Evolutionary conservation across 495 filamentous ascomycete species (phyloP).

Genomic region (Podospora didyma): DNA sequence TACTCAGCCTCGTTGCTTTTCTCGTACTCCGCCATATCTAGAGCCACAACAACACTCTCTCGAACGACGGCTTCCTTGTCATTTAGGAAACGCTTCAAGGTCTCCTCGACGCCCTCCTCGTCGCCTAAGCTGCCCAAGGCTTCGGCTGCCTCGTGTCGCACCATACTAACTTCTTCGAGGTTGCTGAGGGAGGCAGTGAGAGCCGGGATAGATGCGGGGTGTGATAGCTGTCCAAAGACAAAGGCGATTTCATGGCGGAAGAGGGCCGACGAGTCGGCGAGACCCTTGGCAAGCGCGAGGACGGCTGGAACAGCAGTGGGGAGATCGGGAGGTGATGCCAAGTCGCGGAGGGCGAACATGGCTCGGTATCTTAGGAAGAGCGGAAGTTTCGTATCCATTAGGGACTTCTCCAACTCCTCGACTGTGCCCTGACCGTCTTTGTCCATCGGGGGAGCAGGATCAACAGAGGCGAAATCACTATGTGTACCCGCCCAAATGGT

Average conservation of each 20-base stretch:
- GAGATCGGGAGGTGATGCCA: conserved; percentile 86
- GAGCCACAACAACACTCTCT: conserved; percentile 88
- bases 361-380: conserved; percentile 93
- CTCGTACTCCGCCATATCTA: conserved; percentile 98
- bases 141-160: conserved; percentile 95
- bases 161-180: conserved; percentile 83
- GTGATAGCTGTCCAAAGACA: conserved; percentile 92
- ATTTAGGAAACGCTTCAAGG: conserved; percentile 75
- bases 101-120: conserved; percentile 86
- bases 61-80: conserved; percentile 90
- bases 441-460: conserved; percentile 87
- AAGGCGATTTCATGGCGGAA: conserved; percentile 98
- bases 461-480: conserved; percentile 92
- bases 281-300: conserved; percentile 77
- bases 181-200: conserved; percentile 75
- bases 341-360: conserved; percentile 94
- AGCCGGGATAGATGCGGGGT: conserved; percentile 92
- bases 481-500: background rate
- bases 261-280: conserved; percentile 83
- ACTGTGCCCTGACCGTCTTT: conserved; percentile 60
- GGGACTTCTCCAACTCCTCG: conserved; percentile 64
- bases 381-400: conserved; percentile 73
- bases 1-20: conserved; percentile 86
- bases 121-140: conserved; percentile 94
- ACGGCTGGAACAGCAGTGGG: conserved; percentile 82